Evolutionary conservation across 2,329 filamentous ascomycete genomes (phyloP).

Genomic region (Botrytis sinoallii): DNA sequence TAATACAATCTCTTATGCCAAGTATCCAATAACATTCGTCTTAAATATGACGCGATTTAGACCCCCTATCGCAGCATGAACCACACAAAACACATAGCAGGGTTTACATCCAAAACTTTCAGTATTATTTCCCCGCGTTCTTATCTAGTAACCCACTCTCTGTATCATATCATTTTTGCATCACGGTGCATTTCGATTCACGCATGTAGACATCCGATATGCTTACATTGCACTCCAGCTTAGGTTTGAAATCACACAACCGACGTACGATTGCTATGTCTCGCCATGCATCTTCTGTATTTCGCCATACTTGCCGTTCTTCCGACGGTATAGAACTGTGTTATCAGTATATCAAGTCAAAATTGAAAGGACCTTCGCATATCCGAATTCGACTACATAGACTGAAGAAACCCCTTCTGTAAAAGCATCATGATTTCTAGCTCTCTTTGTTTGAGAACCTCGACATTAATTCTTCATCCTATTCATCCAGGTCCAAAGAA

Average conservation of each 20-base stretch:
- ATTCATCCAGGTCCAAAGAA: background rate
- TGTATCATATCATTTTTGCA: background rate
- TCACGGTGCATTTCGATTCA: background rate
- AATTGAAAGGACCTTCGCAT: background rate
- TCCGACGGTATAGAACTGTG: background rate
- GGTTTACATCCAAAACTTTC: background rate
- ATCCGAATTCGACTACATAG: background rate
- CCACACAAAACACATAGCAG: background rate
- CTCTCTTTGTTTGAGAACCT: conserved; percentile 24
- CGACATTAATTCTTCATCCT: conserved; percentile 19
- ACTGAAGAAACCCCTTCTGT: conserved; percentile 1
- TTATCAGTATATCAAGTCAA: background rate
- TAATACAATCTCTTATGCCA: background rate
- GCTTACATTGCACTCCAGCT: background rate
- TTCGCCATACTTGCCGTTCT: background rate
- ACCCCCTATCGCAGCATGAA: background rate
- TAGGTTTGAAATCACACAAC: background rate
- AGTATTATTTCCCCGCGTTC: background rate
- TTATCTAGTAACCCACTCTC: background rate
- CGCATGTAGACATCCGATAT: background rate
- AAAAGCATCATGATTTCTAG: conserved; percentile 23
- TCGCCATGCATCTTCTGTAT: background rate
- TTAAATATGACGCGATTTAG: background rate
- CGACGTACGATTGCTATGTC: background rate
- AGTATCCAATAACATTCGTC: background rate